These are phyloP conservation scores for Raffaelea ambrosiae DNA, from an alignment of 2,329 filamentous ascomycete species.

Conservation along the genomic window DNA sequence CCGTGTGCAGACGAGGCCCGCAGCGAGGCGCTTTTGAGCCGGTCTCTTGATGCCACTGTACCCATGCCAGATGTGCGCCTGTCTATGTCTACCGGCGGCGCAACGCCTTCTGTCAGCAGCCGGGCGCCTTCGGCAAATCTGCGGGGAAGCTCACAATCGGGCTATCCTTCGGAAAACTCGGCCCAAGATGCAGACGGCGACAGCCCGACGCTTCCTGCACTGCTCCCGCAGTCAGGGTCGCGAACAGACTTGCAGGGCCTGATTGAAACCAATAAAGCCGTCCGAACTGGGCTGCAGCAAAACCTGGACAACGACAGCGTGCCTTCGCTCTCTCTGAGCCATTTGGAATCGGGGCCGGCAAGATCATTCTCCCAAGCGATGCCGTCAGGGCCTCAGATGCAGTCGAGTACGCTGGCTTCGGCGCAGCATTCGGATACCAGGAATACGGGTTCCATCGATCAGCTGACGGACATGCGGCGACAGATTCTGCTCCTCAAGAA, in stretches of 20 bases:
- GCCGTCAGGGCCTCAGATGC: background rate
- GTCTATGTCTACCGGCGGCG: conserved; percentile 30
- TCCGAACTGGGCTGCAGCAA: conserved; percentile 47
- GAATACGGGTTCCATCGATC: background rate
- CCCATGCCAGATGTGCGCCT: conserved; percentile 21
- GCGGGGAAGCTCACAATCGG: conserved; percentile 41
- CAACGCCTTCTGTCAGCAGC: conserved; percentile 17
- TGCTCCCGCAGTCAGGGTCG: conserved; percentile 31
- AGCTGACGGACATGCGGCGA: conserved; percentile 50
- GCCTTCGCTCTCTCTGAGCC: conserved; percentile 41
- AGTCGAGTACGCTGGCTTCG: conserved; percentile 4
- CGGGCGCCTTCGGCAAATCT: conserved; percentile 27
- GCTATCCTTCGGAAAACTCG: conserved; percentile 35
- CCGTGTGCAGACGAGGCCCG: background rate
- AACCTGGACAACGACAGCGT: conserved; percentile 50
- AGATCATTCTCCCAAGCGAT: conserved; percentile 8
- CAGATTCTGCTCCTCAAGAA: conserved; percentile 71
- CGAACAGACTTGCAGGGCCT: conserved; percentile 52
- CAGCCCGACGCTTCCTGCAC: conserved; percentile 54
- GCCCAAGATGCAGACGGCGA: conserved; percentile 36
- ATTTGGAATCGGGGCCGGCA: conserved; percentile 37
- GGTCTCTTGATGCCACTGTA: conserved; percentile 17
- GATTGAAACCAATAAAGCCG: conserved; percentile 49
- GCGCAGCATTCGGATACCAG: conserved; percentile 13
- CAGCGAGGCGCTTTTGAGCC: conserved; percentile 28